A percentile compares a stretch with the other conserved stretches of the same genome.
These are phyloP conservation scores for Udeniomyces megalosporus DNA, from an alignment of 768 basidiomycete genomes.

Conservation along the genomic window DNA sequence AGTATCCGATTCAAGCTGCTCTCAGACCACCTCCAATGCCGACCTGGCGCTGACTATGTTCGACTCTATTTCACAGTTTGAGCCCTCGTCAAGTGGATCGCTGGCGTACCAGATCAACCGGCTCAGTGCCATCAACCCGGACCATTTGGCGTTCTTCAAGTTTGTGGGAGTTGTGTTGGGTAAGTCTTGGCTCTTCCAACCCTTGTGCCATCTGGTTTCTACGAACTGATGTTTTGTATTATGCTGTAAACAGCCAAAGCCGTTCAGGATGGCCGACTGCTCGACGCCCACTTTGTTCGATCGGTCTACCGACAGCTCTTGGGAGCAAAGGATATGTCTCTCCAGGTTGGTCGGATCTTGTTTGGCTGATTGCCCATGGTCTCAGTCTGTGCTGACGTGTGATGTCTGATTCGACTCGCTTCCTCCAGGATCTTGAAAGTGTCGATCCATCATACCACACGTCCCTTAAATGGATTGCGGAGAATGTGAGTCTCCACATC, in stretches of 20 bases:
- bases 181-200: conserved; percentile 7
- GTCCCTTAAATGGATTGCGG: conserved; percentile 91
- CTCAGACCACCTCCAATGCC: neutral
- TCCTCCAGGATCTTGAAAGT: conserved; percentile 8
- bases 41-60: neutral
- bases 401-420: neutral
- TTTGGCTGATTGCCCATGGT: conserved; percentile 36
- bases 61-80: conserved; percentile 42
- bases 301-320: conserved; percentile 91
- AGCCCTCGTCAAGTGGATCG: conserved; percentile 84
- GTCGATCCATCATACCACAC: conserved; percentile 54
- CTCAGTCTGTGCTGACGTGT: neutral
- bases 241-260: conserved; percentile 13
- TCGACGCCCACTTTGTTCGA: conserved; percentile 95
- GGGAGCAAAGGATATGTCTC: conserved; percentile 84
- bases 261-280: conserved; percentile 47
- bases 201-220: neutral
- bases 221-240: conserved; percentile 31
- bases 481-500: conserved; percentile 50
- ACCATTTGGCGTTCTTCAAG: conserved; percentile 94
- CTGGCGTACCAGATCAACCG: conserved; percentile 88
- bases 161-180: conserved; percentile 93
- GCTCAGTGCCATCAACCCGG: conserved; percentile 82
- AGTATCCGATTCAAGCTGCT: conserved; percentile 33
- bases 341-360: conserved; percentile 97